phyloP scores from a whole-genome alignment of 352 stramenopile species.

The Pythium apleroticum region DNA sequence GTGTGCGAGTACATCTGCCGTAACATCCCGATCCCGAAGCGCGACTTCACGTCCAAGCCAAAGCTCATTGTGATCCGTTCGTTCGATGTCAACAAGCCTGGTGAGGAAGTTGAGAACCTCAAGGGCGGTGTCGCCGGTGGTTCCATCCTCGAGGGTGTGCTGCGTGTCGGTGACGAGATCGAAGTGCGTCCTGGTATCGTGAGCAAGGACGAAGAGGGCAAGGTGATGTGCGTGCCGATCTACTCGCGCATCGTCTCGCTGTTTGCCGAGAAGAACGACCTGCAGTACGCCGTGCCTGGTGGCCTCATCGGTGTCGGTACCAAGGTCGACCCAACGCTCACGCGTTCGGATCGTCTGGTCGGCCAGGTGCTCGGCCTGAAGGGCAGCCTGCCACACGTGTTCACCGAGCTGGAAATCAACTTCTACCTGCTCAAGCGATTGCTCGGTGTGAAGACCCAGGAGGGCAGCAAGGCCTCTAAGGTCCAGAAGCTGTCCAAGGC shows the following conservation, averaged over 20 bases:
- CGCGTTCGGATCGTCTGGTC: slow-evolving; percentile 98
- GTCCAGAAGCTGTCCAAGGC: slow-evolving; percentile 98
- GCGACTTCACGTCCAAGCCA: slow-evolving; percentile 97
- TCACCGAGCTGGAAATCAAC: slow-evolving; percentile 99
- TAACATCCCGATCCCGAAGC: slow-evolving; percentile 97
- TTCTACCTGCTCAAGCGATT: slow-evolving; percentile 99
- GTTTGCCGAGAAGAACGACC: slow-evolving; percentile 99
- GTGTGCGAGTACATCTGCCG: slow-evolving; percentile 99
- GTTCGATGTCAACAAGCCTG: slow-evolving; percentile 99
- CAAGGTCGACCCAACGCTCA: slow-evolving; percentile 98
- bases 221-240: slow-evolving; percentile 94
- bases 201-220: slow-evolving; percentile 96
- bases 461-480: slow-evolving; percentile 99
- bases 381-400: slow-evolving; percentile 98
- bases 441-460: slow-evolving; percentile 98
- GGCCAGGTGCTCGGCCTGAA: slow-evolving; percentile 98
- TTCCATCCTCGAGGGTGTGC: slow-evolving; percentile 96
- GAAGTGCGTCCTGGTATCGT: slow-evolving; percentile 99
- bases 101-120: slow-evolving; percentile 97
- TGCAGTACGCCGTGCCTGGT: slow-evolving; percentile 98
- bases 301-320: slow-evolving; percentile 99
- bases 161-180: slow-evolving; percentile 98
- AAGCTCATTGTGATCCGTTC: slow-evolving; percentile 99
- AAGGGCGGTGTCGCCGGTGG: slow-evolving; percentile 92
- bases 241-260: slow-evolving; percentile 96